Percentiles rank a stretch among this genome's conserved stretches.
phyloP scores from a whole-genome alignment of 345 rosid species.

The Camelina neglecta region DNA sequence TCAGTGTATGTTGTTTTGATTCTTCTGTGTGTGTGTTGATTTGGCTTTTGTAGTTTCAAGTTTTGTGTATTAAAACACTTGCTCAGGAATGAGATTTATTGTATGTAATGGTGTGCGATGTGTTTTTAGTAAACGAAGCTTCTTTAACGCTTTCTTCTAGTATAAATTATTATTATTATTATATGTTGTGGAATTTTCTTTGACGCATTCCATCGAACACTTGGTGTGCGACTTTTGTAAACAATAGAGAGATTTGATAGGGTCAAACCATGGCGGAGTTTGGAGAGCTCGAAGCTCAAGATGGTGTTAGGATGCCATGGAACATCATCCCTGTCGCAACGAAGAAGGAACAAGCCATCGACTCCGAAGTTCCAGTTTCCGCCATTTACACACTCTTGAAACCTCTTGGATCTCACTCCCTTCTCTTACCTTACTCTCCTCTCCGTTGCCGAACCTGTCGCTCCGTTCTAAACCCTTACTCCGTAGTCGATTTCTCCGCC shows the following conservation, averaged over 20 bases:
- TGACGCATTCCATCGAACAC: slow-evolving; percentile 19
- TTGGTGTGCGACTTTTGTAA: slow-evolving; percentile 1
- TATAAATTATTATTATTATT: neutral
- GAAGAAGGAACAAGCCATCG: slow-evolving; percentile 60
- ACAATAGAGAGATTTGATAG: neutral
- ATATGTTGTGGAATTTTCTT: neutral
- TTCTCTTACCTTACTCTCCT: slow-evolving; percentile 76
- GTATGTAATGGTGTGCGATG: neutral
- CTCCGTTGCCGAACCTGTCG: slow-evolving; percentile 94
- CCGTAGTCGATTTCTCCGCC: slow-evolving; percentile 78
- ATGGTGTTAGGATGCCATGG: slow-evolving; percentile 86
- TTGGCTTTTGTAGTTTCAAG: slow-evolving; percentile 25
- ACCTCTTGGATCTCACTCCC: slow-evolving; percentile 57
- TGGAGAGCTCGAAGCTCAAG: slow-evolving; percentile 71
- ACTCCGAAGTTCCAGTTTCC: slow-evolving; percentile 81
- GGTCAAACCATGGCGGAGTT: slow-evolving; percentile 60
- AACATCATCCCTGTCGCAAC: slow-evolving; percentile 77
- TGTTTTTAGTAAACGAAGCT: neutral
- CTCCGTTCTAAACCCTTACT: slow-evolving; percentile 82
- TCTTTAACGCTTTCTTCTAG: neutral
- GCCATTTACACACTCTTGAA: slow-evolving; percentile 84
- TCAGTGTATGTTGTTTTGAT: neutral
- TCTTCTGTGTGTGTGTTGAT: slow-evolving; percentile 19
- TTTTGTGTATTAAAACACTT: slow-evolving; percentile 19
- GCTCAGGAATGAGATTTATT: slow-evolving; percentile 12